phyloP scores from a whole-genome alignment of 1,284 basidiomycete genomes.

The Taiwanofungus camphoratus region DNA sequence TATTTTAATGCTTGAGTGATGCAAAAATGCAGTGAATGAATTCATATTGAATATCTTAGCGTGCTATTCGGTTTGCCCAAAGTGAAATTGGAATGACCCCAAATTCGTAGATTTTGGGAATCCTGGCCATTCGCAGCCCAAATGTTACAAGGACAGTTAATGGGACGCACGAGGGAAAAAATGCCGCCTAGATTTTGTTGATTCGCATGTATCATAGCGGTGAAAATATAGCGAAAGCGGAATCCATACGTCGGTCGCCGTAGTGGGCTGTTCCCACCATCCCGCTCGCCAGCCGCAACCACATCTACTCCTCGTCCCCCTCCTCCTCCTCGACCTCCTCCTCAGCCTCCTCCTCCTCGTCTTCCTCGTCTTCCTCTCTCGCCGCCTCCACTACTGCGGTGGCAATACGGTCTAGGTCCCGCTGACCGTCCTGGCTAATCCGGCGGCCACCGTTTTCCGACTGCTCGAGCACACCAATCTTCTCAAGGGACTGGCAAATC shows the following conservation, averaged over 20 bases:
- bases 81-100: too few species aligned
- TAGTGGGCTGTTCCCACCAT: neutral
- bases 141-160: too few species aligned
- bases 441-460: constrained; percentile 91
- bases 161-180: constrained; percentile 7
- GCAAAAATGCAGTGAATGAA: too few species aligned
- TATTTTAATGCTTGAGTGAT: too few species aligned
- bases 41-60: too few species aligned
- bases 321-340: constrained; percentile 64
- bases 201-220: constrained; percentile 22
- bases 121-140: too few species aligned
- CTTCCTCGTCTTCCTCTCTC: constrained; percentile 82
- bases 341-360: constrained; percentile 82
- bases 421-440: constrained; percentile 95
- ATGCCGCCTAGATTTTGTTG: constrained; percentile 22
- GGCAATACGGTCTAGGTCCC: constrained; percentile 98
- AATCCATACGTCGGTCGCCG: constrained; percentile 9
- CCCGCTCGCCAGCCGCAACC: neutral
- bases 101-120: too few species aligned
- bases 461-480: constrained; percentile 97
- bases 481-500: constrained; percentile 95
- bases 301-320: constrained; percentile 9
- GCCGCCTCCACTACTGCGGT: constrained; percentile 90
- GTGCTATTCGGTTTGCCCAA: too few species aligned
- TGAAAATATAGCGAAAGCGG: constrained; percentile 3